Percentiles rank a stretch among this genome's conserved stretches.
Conservation (phyloP, 768 basidiomycete species). For the Fibroporia radiculosa region DNA sequence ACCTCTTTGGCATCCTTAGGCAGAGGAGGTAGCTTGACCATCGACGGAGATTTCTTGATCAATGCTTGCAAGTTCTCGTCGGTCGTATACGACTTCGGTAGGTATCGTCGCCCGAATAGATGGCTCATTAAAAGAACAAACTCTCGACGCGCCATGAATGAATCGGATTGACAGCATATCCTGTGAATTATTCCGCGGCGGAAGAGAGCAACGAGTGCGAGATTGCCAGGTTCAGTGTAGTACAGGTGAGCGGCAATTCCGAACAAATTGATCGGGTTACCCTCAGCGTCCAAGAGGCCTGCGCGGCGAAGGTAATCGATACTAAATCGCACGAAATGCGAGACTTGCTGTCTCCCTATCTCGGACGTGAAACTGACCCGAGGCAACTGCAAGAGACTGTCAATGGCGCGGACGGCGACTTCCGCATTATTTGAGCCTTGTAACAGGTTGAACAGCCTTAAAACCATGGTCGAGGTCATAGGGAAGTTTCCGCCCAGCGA, state of each 20-base stretch:
- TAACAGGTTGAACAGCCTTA: constrained; percentile 60
- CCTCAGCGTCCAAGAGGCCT: constrained; percentile 43
- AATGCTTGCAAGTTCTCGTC: constrained; percentile 27
- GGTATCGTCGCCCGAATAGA: constrained; percentile 54
- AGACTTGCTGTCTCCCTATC: constrained; percentile 45
- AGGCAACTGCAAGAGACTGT: constrained; percentile 47
- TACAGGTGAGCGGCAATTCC: constrained; percentile 48
- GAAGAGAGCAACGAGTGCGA: constrained; percentile 53
- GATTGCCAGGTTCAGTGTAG: constrained; percentile 64
- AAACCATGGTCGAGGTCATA: constrained; percentile 53
- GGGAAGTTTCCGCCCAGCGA: constrained; percentile 59
- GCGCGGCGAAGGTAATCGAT: constrained; percentile 62
- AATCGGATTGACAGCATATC: constrained; percentile 37
- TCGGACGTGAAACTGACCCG: constrained; percentile 51
- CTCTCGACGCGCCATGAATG: constrained; percentile 36
- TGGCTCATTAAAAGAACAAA: constrained; percentile 53
- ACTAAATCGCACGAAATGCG: constrained; percentile 62
- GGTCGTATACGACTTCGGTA: constrained; percentile 37
- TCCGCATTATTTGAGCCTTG: constrained; percentile 48
- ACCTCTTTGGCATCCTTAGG: constrained; percentile 31
- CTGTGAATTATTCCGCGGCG: constrained; percentile 50
- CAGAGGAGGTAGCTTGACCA: constrained; percentile 47
- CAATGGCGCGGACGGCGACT: constrained; percentile 40
- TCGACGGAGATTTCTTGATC: constrained; percentile 42
- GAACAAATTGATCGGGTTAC: constrained; percentile 51